These are phyloP conservation scores for Chlamydomonas sp. DNA, from an alignment of 139 green algal genomes.

Conservation along the genomic window DNA sequence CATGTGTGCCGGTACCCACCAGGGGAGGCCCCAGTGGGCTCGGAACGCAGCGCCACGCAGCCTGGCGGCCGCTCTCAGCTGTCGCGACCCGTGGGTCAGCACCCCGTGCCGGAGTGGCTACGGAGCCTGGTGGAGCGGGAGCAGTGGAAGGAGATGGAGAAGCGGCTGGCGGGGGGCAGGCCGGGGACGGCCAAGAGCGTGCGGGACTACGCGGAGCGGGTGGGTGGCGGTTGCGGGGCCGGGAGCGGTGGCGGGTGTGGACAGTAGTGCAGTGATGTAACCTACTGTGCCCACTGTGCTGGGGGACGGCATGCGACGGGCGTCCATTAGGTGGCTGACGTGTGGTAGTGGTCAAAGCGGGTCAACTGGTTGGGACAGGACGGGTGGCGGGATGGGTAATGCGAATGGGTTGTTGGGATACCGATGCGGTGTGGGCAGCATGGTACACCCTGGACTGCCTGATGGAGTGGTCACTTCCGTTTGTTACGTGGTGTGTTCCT, in stretches of 20 bases:
- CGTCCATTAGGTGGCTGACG: not conserved
- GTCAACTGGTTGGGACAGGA: not conserved
- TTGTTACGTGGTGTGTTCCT: no score
- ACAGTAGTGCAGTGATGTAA: not conserved
- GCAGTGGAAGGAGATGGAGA: not conserved
- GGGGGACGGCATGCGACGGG: not conserved
- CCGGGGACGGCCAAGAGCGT: not conserved
- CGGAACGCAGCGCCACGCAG: no score
- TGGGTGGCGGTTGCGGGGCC: not conserved
- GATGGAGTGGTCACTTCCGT: not conserved
- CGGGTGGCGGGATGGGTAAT: no score
- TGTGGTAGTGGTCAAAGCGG: not conserved
- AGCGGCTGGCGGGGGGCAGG: not conserved
- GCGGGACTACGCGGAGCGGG: slow-evolving; percentile 16
- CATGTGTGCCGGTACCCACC: not conserved
- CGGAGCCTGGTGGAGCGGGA: not conserved
- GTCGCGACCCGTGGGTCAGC: not conserved
- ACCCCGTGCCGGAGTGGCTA: not conserved
- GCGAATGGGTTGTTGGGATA: no score
- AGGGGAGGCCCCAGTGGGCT: not conserved
- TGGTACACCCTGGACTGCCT: not conserved
- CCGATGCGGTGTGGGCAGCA: not conserved
- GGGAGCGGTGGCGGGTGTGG: not conserved
- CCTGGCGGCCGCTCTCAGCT: not conserved
- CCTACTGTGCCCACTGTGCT: not conserved